Conservation (phyloP, 805 yeast genomes). For the Vanderwaltozyma tropicalis region DNA sequence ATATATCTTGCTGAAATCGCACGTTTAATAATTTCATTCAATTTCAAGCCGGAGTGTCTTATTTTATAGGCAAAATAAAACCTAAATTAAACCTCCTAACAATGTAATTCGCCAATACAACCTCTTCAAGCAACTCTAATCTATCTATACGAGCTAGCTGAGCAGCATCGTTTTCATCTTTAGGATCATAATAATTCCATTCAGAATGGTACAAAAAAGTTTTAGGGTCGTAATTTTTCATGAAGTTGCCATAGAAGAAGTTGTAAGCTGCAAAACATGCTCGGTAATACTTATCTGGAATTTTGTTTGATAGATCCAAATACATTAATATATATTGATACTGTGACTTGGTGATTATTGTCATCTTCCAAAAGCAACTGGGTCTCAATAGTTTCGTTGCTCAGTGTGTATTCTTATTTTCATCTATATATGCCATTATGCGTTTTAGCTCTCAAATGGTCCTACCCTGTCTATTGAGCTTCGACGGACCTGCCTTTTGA, state of each 20-base stretch:
- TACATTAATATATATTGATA: background rate
- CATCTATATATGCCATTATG: too few species aligned
- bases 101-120: background rate
- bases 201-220: background rate
- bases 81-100: background rate
- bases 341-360: background rate
- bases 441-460: too few species aligned
- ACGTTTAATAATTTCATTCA: background rate
- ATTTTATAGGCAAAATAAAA: slow-evolving; percentile 1
- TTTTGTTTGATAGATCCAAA: background rate
- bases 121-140: background rate
- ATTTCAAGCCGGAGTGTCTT: background rate
- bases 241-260: background rate
- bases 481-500: too few species aligned
- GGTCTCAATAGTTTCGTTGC: too few species aligned
- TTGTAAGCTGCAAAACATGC: background rate
- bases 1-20: slow-evolving; percentile 1
- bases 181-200: background rate
- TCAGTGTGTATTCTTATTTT: too few species aligned
- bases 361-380: background rate
- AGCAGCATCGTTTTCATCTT: background rate
- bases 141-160: background rate
- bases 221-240: background rate
- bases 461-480: too few species aligned
- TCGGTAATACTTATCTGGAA: background rate